Conservation (phyloP, 139 green algal genomes). For the Chlamydomonas sphaeroides region DNA sequence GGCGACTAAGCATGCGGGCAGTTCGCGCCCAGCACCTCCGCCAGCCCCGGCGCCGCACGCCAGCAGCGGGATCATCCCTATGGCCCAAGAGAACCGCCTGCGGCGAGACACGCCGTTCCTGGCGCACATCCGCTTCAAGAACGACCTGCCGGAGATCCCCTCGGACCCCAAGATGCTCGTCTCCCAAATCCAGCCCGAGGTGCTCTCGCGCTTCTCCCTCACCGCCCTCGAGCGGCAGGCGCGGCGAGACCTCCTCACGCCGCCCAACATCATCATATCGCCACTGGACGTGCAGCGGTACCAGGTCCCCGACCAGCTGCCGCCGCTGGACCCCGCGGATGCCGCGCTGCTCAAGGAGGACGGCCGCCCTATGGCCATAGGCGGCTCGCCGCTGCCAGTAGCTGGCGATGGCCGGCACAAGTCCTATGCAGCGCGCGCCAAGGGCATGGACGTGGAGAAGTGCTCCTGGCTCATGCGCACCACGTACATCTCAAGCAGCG, state of each 20-base stretch:
- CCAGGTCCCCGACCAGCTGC: constrained; percentile 28
- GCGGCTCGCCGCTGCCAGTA: constrained; percentile 4
- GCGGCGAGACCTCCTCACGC: constrained; percentile 65
- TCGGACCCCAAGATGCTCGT: constrained; percentile 82
- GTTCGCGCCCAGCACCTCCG: background rate
- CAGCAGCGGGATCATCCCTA: background rate
- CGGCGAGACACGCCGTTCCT: constrained; percentile 71
- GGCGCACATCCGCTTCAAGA: constrained; percentile 72
- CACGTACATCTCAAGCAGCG: constrained; percentile 33
- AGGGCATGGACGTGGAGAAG: constrained; percentile 33
- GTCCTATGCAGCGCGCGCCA: constrained; percentile 16
- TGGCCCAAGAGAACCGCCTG: constrained; percentile 48
- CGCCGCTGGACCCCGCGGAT: constrained; percentile 65
- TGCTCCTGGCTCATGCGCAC: constrained; percentile 44
- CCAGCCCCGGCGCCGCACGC: background rate
- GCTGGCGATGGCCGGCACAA: constrained; percentile 23
- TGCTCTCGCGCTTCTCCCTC: constrained; percentile 66
- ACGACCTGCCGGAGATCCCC: constrained; percentile 79
- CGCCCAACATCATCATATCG: constrained; percentile 67
- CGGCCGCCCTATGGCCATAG: constrained; percentile 4
- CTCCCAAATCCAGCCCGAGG: constrained; percentile 48
- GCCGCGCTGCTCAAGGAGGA: constrained; percentile 51
- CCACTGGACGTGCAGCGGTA: constrained; percentile 74
- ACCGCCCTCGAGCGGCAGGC: constrained; percentile 71
- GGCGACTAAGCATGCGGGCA: background rate